Conservation (phyloP, 129 eudicot species). For the Gnaphalium uliginosum region DNA sequence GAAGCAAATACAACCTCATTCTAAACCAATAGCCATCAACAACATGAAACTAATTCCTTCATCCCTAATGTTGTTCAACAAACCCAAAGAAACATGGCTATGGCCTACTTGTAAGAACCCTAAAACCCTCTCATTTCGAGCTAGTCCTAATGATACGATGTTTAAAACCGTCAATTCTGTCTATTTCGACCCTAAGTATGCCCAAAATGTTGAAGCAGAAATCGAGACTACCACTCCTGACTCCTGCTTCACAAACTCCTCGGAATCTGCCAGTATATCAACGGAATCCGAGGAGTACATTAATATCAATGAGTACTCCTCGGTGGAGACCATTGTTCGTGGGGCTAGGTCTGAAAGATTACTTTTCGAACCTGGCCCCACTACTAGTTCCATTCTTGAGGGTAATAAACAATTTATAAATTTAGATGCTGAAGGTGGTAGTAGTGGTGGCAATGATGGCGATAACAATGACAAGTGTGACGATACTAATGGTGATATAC, state of each 20-base stretch:
- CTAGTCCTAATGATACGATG: slow-evolving; percentile 43
- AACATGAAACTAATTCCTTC: slow-evolving; percentile 62
- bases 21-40: slow-evolving; percentile 35
- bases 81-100: slow-evolving; percentile 46
- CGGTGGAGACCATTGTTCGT: slow-evolving; percentile 57
- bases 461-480: not conserved
- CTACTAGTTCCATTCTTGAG: slow-evolving; percentile 48
- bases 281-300: slow-evolving; percentile 51
- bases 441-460: not conserved
- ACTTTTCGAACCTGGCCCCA: slow-evolving; percentile 65
- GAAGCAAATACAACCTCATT: slow-evolving; percentile 23
- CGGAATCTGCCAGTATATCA: slow-evolving; percentile 58
- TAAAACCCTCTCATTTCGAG: slow-evolving; percentile 65
- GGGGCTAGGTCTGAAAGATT: slow-evolving; percentile 62
- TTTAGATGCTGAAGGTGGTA: not conserved
- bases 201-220: slow-evolving; percentile 25
- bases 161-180: slow-evolving; percentile 85
- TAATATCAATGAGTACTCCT: slow-evolving; percentile 32
- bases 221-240: slow-evolving; percentile 47
- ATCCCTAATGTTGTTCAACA: slow-evolving; percentile 47
- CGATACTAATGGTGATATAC: slow-evolving; percentile 10
- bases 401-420: slow-evolving; percentile 21
- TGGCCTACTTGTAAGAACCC: slow-evolving; percentile 91
- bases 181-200: slow-evolving; percentile 52
- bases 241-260: slow-evolving; percentile 63